phyloP scores from a whole-genome alignment of 148 eudicot genomes.

The Silene conica region DNA sequence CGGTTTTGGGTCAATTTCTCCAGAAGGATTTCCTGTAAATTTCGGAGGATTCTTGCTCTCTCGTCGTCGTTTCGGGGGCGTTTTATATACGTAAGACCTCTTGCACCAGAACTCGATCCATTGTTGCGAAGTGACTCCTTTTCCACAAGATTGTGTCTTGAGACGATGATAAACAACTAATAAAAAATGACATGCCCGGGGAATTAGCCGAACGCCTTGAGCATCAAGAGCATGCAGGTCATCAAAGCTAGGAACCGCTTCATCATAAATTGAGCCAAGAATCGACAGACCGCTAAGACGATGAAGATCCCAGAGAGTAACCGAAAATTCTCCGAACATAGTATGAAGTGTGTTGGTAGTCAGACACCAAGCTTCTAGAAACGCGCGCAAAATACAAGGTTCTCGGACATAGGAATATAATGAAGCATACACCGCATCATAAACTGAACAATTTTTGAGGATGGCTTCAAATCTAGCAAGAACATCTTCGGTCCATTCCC shows the following conservation, averaged over 20 bases:
- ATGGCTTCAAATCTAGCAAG: not conserved
- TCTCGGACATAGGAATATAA: not conserved
- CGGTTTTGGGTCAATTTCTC: no score
- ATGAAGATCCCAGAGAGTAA: not conserved
- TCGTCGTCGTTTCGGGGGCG: no score
- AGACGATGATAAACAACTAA: not conserved
- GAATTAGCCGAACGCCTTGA: not conserved
- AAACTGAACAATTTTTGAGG: not conserved
- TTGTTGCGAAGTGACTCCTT: no score
- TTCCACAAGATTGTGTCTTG: not conserved
- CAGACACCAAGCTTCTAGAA: conserved; percentile 2
- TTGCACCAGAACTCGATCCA: no score
- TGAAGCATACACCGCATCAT: conserved; percentile 1
- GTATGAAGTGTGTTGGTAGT: not conserved
- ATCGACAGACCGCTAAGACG: not conserved
- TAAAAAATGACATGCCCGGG: not conserved
- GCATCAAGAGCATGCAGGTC: no score
- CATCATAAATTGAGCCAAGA: not conserved
- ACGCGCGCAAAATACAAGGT: not conserved
- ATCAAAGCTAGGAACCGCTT: not conserved
- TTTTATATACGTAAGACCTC: no score
- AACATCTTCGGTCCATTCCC: conserved; percentile 9
- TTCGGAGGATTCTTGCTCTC: no score
- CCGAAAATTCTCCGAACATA: not conserved
- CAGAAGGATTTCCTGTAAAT: no score